Percentiles rank a stretch among this genome's conserved stretches.
Conservation (phyloP, 352 stramenopile species). For the Phytophthora sansomeana region DNA sequence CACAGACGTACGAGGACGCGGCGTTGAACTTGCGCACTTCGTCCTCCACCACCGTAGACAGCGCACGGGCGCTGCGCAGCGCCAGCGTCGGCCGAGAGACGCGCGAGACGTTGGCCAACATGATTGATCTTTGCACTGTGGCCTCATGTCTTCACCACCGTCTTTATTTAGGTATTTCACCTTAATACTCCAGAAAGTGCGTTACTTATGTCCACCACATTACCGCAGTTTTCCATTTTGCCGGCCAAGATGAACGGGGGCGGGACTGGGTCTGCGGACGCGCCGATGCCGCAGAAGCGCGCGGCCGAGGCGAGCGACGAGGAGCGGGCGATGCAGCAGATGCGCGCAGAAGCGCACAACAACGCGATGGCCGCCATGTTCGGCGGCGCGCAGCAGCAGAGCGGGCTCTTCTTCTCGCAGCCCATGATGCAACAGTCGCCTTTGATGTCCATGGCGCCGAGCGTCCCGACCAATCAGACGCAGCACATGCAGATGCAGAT, state of each 20-base stretch:
- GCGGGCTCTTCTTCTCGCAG: conserved; percentile 44
- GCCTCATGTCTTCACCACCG: neutral
- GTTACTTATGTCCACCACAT: conserved; percentile 16
- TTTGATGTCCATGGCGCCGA: conserved; percentile 37
- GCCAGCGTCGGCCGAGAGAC: conserved; percentile 1
- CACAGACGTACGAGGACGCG: conserved; percentile 63
- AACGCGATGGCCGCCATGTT: conserved; percentile 45
- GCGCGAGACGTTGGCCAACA: conserved; percentile 26
- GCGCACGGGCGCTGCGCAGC: conserved; percentile 28
- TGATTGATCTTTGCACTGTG: conserved; percentile 17
- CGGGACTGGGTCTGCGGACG: neutral
- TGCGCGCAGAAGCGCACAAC: conserved; percentile 42
- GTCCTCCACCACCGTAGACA: conserved; percentile 77
- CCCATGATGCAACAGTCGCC: conserved; percentile 38
- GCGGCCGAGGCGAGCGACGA: conserved; percentile 26
- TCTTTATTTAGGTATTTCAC: neutral
- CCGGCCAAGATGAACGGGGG: conserved; percentile 30
- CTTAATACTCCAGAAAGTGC: neutral
- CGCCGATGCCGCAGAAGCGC: conserved; percentile 38
- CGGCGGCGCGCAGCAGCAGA: conserved; percentile 22
- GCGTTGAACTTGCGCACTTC: conserved; percentile 88
- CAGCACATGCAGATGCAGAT: conserved; percentile 48
- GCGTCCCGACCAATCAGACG: conserved; percentile 31
- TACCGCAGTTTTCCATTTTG: conserved; percentile 16
- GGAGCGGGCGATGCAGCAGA: conserved; percentile 43